Evolutionary conservation across 805 yeast genomes (phyloP).

Genomic region (Schizosaccharomyces japonicus): DNA sequence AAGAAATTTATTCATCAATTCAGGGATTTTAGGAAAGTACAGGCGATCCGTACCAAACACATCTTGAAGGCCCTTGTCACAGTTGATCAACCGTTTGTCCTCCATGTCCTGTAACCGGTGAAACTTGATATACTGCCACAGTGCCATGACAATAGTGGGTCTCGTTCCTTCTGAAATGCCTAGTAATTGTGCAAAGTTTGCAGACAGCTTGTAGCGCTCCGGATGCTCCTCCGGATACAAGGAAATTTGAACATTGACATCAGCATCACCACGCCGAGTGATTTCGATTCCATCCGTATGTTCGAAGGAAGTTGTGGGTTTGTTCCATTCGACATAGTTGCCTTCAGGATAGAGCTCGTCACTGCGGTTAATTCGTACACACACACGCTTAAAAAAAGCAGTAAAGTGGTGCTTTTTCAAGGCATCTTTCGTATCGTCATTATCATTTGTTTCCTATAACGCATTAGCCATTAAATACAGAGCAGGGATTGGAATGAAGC

Average conservation of each 20-base stretch:
- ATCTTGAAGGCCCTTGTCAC: constrained; percentile 24
- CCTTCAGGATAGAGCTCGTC: constrained; percentile 16
- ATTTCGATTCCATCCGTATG: constrained; percentile 61
- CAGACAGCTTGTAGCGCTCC: constrained; percentile 36
- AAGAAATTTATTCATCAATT: constrained; percentile 41
- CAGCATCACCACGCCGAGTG: constrained; percentile 48
- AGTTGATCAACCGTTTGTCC: constrained; percentile 29
- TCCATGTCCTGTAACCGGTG: constrained; percentile 38
- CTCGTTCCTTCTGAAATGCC: constrained; percentile 64
- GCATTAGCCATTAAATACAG: neutral
- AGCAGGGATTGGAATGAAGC: neutral
- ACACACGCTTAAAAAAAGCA: constrained; percentile 57
- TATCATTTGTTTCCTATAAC: constrained; percentile 21
- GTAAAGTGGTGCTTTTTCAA: constrained; percentile 35
- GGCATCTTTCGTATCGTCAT: constrained; percentile 15
- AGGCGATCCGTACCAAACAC: constrained; percentile 29
- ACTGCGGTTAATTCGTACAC: constrained; percentile 39
- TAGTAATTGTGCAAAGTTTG: constrained; percentile 40
- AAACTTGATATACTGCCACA: constrained; percentile 53
- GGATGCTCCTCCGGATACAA: constrained; percentile 64
- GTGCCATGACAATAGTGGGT: constrained; percentile 55
- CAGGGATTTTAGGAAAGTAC: constrained; percentile 49
- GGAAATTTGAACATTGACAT: constrained; percentile 44
- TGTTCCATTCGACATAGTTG: constrained; percentile 74
- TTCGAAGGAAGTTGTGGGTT: constrained; percentile 21